Base-by-base conservation (phyloP, 139 green algal species). In the Diplosphaera chodatii region DNA sequence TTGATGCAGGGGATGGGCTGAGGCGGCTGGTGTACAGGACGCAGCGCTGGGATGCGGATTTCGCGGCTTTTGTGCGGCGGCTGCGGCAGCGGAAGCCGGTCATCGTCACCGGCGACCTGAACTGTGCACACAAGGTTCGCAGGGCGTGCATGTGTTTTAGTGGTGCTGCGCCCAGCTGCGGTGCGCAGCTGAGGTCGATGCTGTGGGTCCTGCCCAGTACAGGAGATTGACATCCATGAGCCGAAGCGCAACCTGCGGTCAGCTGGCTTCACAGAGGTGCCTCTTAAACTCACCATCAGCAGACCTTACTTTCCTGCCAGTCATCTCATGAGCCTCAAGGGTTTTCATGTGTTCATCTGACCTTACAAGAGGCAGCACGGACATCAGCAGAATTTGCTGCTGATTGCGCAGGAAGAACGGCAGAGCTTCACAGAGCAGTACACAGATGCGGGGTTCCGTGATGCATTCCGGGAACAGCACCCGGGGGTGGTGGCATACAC, bases 141-240 rank as follows among this genome's bases (percentile, higher is more conserved):
- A n/a, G n/a, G n/a, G n/a, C n/a, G n/a, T n/a, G n/a, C n/a, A n/a
- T n/a, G n/a, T n/a, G n/a, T n/a, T n/a, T n/a, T n/a, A n/a, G n/a
- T n/a, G n/a, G n/a, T n/a, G n/a, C n/a, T n/a, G n/a, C n/a, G n/a
- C n/a, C n/a, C n/a, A n/a, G n/a, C n/a, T n/a, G n/a, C n/a, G n/a
- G n/a, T n/a, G n/a, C n/a, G n/a, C n/a, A n/a, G n/a, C n/a, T n/a
- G n/a, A n/a, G n/a, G n/a, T n/a, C n/a, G n/a, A n/a, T n/a, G n/a
- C n/a, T 48, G 37, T 48, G 34, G 21, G 22, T 22, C 34, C 48
- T 21, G 16, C 69, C 15, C 55, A 28, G 8, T 25, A 18, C 34
- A 87, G 27, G 82, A 89, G 55, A 90, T 94, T 34, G 89, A 94
- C 83, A 94, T 94, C 63, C 81, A 93, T 63, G 74, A 73, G 71